Percentiles rank a stretch among this genome's conserved stretches.
Evolutionary conservation across 1,284 basidiomycete genomes (phyloP).

Genomic region (Volvariella volvacea): DNA sequence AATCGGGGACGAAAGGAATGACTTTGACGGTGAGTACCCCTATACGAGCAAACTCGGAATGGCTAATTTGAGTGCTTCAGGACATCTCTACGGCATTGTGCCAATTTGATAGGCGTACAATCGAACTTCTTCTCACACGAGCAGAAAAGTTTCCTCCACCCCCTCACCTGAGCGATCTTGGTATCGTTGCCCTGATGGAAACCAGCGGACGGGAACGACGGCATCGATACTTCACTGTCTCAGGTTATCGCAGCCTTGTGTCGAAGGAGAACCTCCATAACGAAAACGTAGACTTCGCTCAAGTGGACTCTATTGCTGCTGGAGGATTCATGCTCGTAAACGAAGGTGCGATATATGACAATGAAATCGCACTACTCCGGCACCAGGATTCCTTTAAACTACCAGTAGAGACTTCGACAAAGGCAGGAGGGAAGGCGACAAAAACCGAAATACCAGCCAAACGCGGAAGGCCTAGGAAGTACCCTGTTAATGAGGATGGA

Average conservation of each 20-base stretch:
- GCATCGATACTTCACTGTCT: constrained; percentile 70
- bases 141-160: constrained; percentile 60
- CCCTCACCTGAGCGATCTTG: constrained; percentile 61
- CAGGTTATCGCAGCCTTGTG: constrained; percentile 50
- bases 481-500: constrained; percentile 35
- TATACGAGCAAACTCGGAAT: not conserved
- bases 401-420: constrained; percentile 7
- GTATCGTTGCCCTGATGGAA: constrained; percentile 63
- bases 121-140: constrained; percentile 69
- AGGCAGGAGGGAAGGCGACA: constrained; percentile 11
- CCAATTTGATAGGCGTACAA: constrained; percentile 70
- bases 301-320: constrained; percentile 39
- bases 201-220: constrained; percentile 74
- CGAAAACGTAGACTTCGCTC: constrained; percentile 29
- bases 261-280: constrained; percentile 53
- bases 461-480: constrained; percentile 20
- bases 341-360: constrained; percentile 46
- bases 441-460: constrained; percentile 19
- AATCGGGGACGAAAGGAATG: constrained; percentile 58
- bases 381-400: constrained; percentile 45
- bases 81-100: constrained; percentile 59
- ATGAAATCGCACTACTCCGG: constrained; percentile 28
- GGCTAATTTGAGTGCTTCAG: constrained; percentile 27
- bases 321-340: constrained; percentile 47
- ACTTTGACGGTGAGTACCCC: constrained; percentile 53